A percentile compares a stretch with the other conserved stretches of the same genome.
phyloP scores from a whole-genome alignment of 352 stramenopile species.

The Aphanomyces euteiches region DNA sequence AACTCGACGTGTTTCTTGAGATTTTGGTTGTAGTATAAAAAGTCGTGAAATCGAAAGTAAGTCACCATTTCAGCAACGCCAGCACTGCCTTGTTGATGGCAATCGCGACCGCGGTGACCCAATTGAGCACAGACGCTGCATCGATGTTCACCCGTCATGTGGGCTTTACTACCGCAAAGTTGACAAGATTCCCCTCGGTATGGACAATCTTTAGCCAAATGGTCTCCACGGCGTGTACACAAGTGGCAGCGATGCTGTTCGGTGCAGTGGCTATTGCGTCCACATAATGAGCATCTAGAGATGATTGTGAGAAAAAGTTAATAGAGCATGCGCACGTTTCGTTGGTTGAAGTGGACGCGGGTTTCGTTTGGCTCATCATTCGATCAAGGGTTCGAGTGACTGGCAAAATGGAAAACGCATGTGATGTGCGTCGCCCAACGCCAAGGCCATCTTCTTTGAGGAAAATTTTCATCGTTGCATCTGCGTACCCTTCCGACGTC shows the following conservation, averaged over 20 bases:
- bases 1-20: conserved; percentile 83
- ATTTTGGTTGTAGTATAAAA: conserved; percentile 86
- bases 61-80: conserved; percentile 71
- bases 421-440: conserved; percentile 57
- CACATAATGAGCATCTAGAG: conserved; percentile 51
- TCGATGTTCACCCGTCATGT: conserved; percentile 72
- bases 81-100: conserved; percentile 74
- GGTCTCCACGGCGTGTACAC: conserved; percentile 68
- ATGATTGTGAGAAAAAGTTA: conserved; percentile 1
- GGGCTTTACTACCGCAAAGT: conserved; percentile 64
- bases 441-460: conserved; percentile 61
- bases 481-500: conserved; percentile 68
- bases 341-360: conserved; percentile 36
- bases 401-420: conserved; percentile 64
- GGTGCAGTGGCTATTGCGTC: conserved; percentile 51
- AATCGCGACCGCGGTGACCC: conserved; percentile 73
- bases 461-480: conserved; percentile 78
- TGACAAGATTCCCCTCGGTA: conserved; percentile 63
- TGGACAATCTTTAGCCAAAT: conserved; percentile 59
- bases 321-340: conserved; percentile 32
- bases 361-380: conserved; percentile 59
- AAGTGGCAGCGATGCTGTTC: conserved; percentile 74
- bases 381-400: conserved; percentile 69
- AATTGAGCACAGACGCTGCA: conserved; percentile 78
- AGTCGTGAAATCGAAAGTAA: conserved; percentile 82